A percentile compares a stretch with the other conserved stretches of the same genome.
Evolutionary conservation across 345 rosid species (phyloP).

Genomic region (Boechera stricta): DNA sequence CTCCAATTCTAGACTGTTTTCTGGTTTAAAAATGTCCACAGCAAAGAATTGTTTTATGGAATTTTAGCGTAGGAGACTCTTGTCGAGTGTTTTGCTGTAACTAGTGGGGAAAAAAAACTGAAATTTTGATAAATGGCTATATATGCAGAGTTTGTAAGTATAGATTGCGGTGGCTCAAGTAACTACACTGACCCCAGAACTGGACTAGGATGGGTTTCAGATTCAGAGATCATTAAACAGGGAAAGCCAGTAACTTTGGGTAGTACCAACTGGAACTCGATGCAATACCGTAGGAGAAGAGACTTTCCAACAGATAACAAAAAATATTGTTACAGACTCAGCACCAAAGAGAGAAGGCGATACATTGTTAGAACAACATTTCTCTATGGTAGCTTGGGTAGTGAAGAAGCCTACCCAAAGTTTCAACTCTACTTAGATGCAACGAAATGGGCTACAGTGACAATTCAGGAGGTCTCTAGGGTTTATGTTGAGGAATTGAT

Average conservation of each 20-base stretch:
- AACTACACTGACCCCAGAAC: constrained; percentile 75
- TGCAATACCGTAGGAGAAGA: constrained; percentile 65
- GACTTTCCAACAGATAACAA: constrained; percentile 81
- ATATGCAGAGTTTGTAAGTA: constrained; percentile 74
- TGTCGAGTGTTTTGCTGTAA: background rate
- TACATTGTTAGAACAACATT: constrained; percentile 93
- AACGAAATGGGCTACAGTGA: constrained; percentile 91
- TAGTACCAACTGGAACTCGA: constrained; percentile 48
- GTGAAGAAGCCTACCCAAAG: constrained; percentile 76
- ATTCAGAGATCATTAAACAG: constrained; percentile 56
- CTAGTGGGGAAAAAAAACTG: background rate
- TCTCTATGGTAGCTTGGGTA: constrained; percentile 62
- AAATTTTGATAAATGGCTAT: constrained; percentile 22
- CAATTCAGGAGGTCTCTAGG: constrained; percentile 67
- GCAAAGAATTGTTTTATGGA: background rate
- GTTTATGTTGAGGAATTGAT: constrained; percentile 82
- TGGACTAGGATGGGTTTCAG: constrained; percentile 88
- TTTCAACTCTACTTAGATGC: constrained; percentile 87
- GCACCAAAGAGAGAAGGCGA: constrained; percentile 74
- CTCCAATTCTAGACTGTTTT: constrained; percentile 12
- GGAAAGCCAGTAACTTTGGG: constrained; percentile 57
- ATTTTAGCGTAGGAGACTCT: background rate
- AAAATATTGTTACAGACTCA: constrained; percentile 82
- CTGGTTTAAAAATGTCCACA: background rate
- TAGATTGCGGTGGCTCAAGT: constrained; percentile 84